Percentiles rank a stretch among this genome's conserved stretches.
These are phyloP conservation scores for Houttuynia cordata DNA, from an alignment of 164 flowering plant species.

Conservation along the genomic window DNA sequence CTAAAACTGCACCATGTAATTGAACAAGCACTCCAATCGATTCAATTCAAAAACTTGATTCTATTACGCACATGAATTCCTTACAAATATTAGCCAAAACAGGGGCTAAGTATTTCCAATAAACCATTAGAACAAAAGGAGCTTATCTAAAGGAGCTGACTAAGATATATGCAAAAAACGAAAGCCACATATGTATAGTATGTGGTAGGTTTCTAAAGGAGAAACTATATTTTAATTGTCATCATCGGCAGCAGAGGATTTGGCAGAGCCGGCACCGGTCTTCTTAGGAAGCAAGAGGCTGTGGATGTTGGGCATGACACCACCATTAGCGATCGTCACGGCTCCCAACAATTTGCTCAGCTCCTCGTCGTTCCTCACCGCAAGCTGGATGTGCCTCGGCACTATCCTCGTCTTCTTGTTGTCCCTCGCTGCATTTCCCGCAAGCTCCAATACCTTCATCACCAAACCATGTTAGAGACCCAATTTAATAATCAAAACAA, in stretches of 20 bases:
- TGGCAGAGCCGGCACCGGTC: slow-evolving; percentile 8
- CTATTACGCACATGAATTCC: no score
- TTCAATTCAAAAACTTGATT: no score
- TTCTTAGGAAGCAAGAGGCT: slow-evolving; percentile 12
- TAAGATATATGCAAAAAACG: no score
- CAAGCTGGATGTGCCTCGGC: slow-evolving; percentile 11
- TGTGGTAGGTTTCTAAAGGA: background rate
- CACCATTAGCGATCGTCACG: slow-evolving; percentile 11
- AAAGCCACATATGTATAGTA: no score
- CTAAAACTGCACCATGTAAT: no score
- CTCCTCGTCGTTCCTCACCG: slow-evolving; percentile 13
- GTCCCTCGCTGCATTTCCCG: slow-evolving; percentile 12
- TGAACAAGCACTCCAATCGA: no score
- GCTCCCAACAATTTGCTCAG: slow-evolving; percentile 9
- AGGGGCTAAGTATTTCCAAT: no score
- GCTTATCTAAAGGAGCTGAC: no score
- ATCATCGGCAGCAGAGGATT: slow-evolving; percentile 7
- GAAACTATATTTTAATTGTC: background rate
- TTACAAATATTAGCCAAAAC: no score
- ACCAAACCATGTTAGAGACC: background rate
- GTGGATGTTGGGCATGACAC: slow-evolving; percentile 14
- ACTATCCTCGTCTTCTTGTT: slow-evolving; percentile 14
- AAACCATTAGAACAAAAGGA: no score
- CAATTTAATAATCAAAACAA: background rate
- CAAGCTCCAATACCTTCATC: slow-evolving; percentile 10